These are phyloP conservation scores for Cicer cuneatum DNA, from an alignment of 306 rosid genomes.

Conservation along the genomic window DNA sequence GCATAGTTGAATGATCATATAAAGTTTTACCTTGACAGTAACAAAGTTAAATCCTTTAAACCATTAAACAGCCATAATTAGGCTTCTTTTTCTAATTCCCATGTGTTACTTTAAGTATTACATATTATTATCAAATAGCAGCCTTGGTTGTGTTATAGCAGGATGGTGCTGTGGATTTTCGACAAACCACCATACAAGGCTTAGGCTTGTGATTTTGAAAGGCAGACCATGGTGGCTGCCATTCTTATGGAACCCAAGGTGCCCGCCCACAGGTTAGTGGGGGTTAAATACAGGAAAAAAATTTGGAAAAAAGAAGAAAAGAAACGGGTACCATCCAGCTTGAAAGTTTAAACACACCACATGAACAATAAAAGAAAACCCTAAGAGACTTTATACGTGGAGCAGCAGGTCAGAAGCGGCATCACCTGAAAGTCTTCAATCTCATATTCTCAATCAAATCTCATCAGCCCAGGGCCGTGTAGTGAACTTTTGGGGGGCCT, in stretches of 20 bases:
- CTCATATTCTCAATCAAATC: too few species aligned
- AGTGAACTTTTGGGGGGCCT: too few species aligned
- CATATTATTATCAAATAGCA: background rate
- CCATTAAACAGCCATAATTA: background rate
- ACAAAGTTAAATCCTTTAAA: constrained; percentile 1
- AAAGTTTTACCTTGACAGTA: background rate
- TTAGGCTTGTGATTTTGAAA: background rate
- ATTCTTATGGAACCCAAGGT: background rate
- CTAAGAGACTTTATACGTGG: background rate
- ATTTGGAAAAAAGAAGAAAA: too few species aligned
- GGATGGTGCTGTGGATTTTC: background rate
- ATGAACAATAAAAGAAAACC: background rate
- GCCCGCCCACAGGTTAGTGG: background rate
- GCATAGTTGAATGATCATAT: background rate
- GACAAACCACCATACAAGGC: background rate
- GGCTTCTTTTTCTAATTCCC: constrained; percentile 1
- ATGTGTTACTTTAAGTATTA: constrained; percentile 20
- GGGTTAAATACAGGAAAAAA: background rate
- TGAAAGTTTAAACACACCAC: background rate
- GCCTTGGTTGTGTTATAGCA: background rate
- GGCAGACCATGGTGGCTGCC: background rate
- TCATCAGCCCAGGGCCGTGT: too few species aligned
- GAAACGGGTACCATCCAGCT: background rate
- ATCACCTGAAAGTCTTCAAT: too few species aligned
- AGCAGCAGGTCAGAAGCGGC: too few species aligned